phyloP scores from a whole-genome alignment of 768 basidiomycete species.

The Trametes maxima region DNA sequence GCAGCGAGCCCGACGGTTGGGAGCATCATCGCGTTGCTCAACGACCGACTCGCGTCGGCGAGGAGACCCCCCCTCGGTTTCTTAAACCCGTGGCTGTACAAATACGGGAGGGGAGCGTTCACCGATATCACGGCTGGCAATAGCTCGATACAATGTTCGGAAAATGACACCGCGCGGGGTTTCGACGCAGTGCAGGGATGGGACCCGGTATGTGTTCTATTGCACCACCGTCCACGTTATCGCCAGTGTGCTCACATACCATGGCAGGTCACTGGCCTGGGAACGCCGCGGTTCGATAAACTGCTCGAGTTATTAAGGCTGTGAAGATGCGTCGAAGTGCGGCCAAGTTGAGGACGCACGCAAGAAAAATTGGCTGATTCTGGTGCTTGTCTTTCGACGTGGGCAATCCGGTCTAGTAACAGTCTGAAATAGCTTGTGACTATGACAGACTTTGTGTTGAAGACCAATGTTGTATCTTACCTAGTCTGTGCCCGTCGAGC shows the following conservation, averaged over 20 bases:
- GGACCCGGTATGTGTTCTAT: conserved; percentile 33
- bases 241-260: neutral
- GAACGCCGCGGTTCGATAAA: conserved; percentile 35
- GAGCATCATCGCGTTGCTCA: conserved; percentile 59
- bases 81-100: conserved; percentile 40
- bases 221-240: neutral
- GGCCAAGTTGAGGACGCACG: too few relatives aligned
- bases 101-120: conserved; percentile 25
- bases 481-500: too few relatives aligned
- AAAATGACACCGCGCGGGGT: conserved; percentile 31
- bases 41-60: conserved; percentile 33
- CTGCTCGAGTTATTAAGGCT: conserved; percentile 4
- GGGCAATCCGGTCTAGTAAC: too few relatives aligned
- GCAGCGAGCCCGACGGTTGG: conserved; percentile 65
- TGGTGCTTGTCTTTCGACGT: too few relatives aligned
- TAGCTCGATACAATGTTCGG: conserved; percentile 28
- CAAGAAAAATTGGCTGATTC: too few relatives aligned
- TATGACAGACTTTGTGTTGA: too few relatives aligned
- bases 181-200: conserved; percentile 36
- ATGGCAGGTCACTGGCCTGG: conserved; percentile 34
- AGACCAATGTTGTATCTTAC: too few relatives aligned
- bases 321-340: neutral
- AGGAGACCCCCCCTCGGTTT: conserved; percentile 37
- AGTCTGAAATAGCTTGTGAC: too few relatives aligned
- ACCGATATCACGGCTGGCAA: conserved; percentile 26